These are phyloP conservation scores for Salvia rosmarinus DNA, from an alignment of 257 asterid species.

Conservation along the genomic window DNA sequence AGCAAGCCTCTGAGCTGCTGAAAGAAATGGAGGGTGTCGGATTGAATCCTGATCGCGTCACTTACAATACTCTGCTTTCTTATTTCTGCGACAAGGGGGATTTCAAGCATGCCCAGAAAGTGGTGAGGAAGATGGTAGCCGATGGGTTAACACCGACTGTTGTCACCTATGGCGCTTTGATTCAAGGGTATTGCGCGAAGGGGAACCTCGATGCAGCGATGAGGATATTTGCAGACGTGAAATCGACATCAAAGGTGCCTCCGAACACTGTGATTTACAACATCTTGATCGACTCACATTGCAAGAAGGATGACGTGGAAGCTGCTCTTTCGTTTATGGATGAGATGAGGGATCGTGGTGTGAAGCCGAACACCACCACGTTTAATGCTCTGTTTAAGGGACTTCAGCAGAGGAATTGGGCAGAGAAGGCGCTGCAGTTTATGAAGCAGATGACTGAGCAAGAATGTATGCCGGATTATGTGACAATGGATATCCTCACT, in stretches of 20 bases:
- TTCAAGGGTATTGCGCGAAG: constrained; percentile 61
- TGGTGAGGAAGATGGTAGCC: constrained; percentile 56
- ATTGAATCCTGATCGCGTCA: constrained; percentile 67
- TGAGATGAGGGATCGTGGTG: constrained; percentile 67
- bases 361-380: constrained; percentile 66
- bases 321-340: constrained; percentile 62
- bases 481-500: constrained; percentile 76
- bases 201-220: constrained; percentile 59
- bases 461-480: constrained; percentile 71
- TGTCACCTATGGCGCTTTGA: constrained; percentile 78
- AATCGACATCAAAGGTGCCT: constrained; percentile 46
- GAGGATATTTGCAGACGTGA: constrained; percentile 60
- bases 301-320: constrained; percentile 70
- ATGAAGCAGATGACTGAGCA: constrained; percentile 82
- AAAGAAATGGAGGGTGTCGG: constrained; percentile 62
- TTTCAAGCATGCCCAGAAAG: constrained; percentile 47
- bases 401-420: constrained; percentile 60
- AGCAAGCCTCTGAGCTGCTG: constrained; percentile 57
- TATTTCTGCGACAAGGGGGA: constrained; percentile 62
- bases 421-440: constrained; percentile 61
- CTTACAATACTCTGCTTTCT: constrained; percentile 79
- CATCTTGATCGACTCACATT: constrained; percentile 61
- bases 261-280: constrained; percentile 75
- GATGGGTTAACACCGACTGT: constrained; percentile 66
- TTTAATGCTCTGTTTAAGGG: constrained; percentile 81